A percentile compares a stretch with the other conserved stretches of the same genome.
Conservation (phyloP, 2,329 filamentous ascomycete species). For the Trichoderma guizhouense region DNA sequence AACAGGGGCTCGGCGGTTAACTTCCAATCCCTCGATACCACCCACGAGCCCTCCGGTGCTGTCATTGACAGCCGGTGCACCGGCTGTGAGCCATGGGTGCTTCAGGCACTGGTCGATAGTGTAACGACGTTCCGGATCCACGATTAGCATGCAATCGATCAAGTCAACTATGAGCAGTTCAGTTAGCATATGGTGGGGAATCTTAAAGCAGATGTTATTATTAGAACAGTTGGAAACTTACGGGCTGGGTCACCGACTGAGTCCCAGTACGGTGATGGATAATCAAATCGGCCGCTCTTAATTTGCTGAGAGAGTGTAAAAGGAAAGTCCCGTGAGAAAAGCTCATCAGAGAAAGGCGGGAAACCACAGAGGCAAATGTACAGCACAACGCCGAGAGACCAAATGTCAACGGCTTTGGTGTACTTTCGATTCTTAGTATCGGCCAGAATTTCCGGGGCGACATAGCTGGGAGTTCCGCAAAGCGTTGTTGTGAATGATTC, state of each 20-base stretch:
- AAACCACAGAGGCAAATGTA: constrained; percentile 98
- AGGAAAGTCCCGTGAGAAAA: constrained; percentile 76
- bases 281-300: constrained; percentile 83
- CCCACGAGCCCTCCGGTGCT: constrained; percentile 90
- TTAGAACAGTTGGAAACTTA: constrained; percentile 35
- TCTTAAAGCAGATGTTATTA: not conserved
- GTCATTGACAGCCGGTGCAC: constrained; percentile 62
- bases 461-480: constrained; percentile 95
- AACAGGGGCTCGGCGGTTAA: constrained; percentile 73
- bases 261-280: constrained; percentile 89
- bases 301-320: constrained; percentile 88
- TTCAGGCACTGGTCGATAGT: constrained; percentile 86
- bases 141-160: constrained; percentile 91
- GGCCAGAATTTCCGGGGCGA: constrained; percentile 91
- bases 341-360: constrained; percentile 93
- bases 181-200: not conserved
- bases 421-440: constrained; percentile 80
- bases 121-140: constrained; percentile 78
- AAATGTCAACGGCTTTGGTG: constrained; percentile 91
- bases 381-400: constrained; percentile 95
- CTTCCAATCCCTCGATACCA: constrained; percentile 78
- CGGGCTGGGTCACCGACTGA: constrained; percentile 63
- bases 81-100: constrained; percentile 82
- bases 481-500: constrained; percentile 96
- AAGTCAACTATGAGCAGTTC: constrained; percentile 60